Evolutionary conservation across 2,329 filamentous ascomycete species (phyloP).

Genomic region (Fusarium nygamai): DNA sequence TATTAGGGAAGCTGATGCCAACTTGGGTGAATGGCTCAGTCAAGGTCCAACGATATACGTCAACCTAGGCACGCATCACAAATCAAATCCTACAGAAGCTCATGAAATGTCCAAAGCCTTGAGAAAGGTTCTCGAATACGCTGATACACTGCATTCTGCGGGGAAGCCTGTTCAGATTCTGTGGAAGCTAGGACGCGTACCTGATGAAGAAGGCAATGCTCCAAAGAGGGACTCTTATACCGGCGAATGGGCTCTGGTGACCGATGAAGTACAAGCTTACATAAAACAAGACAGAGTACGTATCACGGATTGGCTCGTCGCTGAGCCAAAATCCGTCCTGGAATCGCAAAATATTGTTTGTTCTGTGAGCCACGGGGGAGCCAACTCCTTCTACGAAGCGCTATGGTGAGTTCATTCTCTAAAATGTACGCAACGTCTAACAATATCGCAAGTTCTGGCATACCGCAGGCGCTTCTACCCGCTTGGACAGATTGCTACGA

Average conservation of each 20-base stretch:
- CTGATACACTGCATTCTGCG: fast-evolving
- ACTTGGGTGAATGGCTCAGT: background rate
- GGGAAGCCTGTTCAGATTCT: background rate
- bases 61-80: background rate
- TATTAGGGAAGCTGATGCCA: background rate
- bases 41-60: background rate
- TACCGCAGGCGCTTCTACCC: background rate
- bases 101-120: background rate
- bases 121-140: background rate
- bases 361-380: background rate
- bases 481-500: background rate
- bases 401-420: background rate
- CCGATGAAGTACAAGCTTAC: background rate
- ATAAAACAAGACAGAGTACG: background rate
- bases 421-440: fast-evolving
- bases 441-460: background rate
- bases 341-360: background rate
- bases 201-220: background rate
- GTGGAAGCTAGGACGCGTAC: background rate
- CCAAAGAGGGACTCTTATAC: background rate
- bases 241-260: background rate
- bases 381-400: background rate
- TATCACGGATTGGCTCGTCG: background rate
- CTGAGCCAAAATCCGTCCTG: background rate
- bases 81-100: background rate